Evolutionary conservation across 495 filamentous ascomycete genomes (phyloP).

Genomic region (Viridothelium virens): DNA sequence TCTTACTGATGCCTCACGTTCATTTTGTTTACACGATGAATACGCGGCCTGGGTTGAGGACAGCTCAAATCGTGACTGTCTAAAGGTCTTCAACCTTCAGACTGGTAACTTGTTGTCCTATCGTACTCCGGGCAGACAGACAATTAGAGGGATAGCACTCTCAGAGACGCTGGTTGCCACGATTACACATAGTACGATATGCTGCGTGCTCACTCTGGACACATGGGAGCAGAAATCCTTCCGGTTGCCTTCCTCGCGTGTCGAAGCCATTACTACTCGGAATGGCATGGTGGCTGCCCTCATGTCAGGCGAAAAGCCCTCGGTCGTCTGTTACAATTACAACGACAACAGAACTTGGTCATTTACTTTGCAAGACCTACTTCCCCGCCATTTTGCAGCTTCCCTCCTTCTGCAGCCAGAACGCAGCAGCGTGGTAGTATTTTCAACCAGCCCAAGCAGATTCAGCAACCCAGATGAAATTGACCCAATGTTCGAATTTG

Average conservation of each 20-base stretch:
- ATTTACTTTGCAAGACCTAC: background rate
- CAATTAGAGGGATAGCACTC: background rate
- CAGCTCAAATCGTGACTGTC: background rate
- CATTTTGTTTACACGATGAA: background rate
- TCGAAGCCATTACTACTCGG: background rate
- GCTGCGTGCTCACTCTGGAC: background rate
- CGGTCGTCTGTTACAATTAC: background rate
- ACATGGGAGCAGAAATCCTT: background rate
- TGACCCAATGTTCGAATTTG: background rate
- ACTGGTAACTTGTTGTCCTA: background rate
- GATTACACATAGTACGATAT: background rate
- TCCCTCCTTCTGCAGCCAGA: background rate
- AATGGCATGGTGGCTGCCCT: background rate
- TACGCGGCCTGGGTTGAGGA: background rate
- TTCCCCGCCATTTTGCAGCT: background rate
- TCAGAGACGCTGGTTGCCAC: background rate
- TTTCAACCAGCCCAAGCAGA: background rate
- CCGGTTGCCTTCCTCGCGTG: background rate
- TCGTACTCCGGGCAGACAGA: background rate
- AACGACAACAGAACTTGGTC: background rate
- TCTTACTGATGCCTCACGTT: background rate
- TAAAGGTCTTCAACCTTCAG: background rate
- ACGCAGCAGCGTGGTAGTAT: background rate
- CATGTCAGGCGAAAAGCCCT: background rate
- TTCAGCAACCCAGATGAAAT: background rate